Conservation (phyloP, 2,329 filamentous ascomycete species). For the Trichoderma atrobrunneum region DNA sequence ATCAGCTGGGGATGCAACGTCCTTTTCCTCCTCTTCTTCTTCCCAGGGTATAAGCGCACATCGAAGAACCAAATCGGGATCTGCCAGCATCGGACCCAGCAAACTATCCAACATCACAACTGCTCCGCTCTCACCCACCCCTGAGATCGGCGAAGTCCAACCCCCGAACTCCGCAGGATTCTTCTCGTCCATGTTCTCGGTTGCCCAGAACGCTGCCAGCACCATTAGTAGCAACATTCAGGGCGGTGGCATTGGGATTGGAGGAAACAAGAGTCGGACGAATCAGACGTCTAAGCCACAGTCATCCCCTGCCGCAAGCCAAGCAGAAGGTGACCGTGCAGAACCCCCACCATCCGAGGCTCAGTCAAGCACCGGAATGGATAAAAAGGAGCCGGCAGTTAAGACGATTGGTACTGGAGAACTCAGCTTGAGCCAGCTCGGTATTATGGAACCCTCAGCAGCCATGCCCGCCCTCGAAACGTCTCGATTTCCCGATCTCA, state of each 20-base stretch:
- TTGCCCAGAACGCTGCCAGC: conserved; percentile 85
- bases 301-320: conserved; percentile 27
- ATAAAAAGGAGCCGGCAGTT: conserved; percentile 70
- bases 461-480: conserved; percentile 54
- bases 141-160: conserved; percentile 59
- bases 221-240: conserved; percentile 71
- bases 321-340: conserved; percentile 42
- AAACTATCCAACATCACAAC: conserved; percentile 78
- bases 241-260: conserved; percentile 58
- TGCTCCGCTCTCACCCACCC: conserved; percentile 71
- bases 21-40: conserved; percentile 56
- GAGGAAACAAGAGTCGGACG: conserved; percentile 36
- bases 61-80: conserved; percentile 52
- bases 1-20: conserved; percentile 51
- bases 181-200: conserved; percentile 90
- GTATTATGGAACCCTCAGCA: conserved; percentile 62
- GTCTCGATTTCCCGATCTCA: conserved; percentile 51
- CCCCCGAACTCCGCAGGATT: conserved; percentile 67
- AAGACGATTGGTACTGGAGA: conserved; percentile 88
- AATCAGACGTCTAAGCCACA: conserved; percentile 28
- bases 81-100: conserved; percentile 64
- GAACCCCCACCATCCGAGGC: conserved; percentile 34
- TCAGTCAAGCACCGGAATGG: conserved; percentile 37
- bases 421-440: conserved; percentile 83
- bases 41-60: conserved; percentile 72